Percentiles rank a stretch among this genome's conserved stretches.
phyloP scores from a whole-genome alignment of 371 early-diverging fungal species.

The Rhizopus delemar region DNA sequence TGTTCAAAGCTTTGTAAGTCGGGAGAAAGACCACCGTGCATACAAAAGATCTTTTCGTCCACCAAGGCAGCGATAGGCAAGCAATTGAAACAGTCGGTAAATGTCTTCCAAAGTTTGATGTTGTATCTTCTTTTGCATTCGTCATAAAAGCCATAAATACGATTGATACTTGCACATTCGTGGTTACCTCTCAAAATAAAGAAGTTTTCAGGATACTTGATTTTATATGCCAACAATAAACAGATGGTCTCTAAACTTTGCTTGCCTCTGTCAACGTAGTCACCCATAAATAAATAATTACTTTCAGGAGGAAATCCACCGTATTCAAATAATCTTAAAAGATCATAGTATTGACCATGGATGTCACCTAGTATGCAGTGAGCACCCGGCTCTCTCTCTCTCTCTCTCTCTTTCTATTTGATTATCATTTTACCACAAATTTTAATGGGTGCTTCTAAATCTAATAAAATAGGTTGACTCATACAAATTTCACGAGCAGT shows the following conservation, averaged over 20 bases:
- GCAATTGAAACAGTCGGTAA: slow-evolving; percentile 97
- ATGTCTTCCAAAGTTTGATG: slow-evolving; percentile 95
- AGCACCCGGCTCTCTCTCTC: background rate
- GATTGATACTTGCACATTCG: slow-evolving; percentile 90
- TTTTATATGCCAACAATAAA: slow-evolving; percentile 84
- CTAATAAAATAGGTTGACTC: slow-evolving; percentile 92
- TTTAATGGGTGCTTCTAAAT: slow-evolving; percentile 94
- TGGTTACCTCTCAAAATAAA: slow-evolving; percentile 95
- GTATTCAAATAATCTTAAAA: slow-evolving; percentile 88
- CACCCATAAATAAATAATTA: slow-evolving; percentile 92
- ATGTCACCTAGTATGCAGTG: slow-evolving; percentile 41
- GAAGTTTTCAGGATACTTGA: slow-evolving; percentile 95
- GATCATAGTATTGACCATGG: slow-evolving; percentile 92
- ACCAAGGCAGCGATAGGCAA: slow-evolving; percentile 96
- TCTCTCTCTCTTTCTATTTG: slow-evolving; percentile 1
- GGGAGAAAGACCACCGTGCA: slow-evolving; percentile 98
- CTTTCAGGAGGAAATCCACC: slow-evolving; percentile 90
- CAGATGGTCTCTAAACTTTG: slow-evolving; percentile 79
- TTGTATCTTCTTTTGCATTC: slow-evolving; percentile 95
- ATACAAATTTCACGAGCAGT: slow-evolving; percentile 87
- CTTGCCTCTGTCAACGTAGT: slow-evolving; percentile 94
- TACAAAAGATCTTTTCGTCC: slow-evolving; percentile 95
- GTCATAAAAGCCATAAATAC: slow-evolving; percentile 98
- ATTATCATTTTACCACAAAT: slow-evolving; percentile 66
- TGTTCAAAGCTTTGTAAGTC: slow-evolving; percentile 87